Evolutionary conservation across 2,329 filamentous ascomycete genomes (phyloP).

Genomic region (Penicillium sp.): DNA sequence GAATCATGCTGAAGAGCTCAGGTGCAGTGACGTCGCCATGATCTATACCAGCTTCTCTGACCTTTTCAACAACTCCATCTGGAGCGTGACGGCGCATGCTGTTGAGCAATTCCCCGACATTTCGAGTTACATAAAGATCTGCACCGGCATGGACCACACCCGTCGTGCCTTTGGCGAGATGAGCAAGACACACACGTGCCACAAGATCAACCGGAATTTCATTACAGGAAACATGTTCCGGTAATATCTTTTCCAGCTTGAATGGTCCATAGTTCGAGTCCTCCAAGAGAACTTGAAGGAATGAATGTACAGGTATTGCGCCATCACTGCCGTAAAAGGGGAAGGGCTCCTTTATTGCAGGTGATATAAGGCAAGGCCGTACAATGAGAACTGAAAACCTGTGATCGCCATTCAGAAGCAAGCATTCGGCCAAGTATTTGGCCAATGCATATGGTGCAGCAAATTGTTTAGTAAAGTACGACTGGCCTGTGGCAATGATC

Average conservation of each 20-base stretch:
- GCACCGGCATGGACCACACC: slow-evolving; percentile 18
- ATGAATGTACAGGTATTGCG: slow-evolving; percentile 15
- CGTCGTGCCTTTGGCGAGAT: slow-evolving; percentile 9
- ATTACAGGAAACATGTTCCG: slow-evolving; percentile 9
- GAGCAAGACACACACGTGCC: slow-evolving; percentile 15
- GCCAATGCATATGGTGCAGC: slow-evolving; percentile 17
- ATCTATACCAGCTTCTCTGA: neutral
- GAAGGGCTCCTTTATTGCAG: slow-evolving; percentile 19
- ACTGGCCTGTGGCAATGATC: slow-evolving; percentile 11
- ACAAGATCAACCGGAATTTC: slow-evolving; percentile 23
- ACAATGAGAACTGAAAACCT: slow-evolving; percentile 14
- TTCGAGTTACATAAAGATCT: neutral
- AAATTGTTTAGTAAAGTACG: slow-evolving; percentile 8
- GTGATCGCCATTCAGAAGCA: slow-evolving; percentile 3
- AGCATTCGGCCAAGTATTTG: slow-evolving; percentile 19
- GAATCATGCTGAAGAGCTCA: slow-evolving; percentile 6
- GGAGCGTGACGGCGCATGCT: slow-evolving; percentile 4
- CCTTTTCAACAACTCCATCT: neutral
- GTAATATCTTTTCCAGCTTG: neutral
- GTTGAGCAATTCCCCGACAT: neutral
- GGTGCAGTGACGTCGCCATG: slow-evolving; percentile 2
- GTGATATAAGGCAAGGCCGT: slow-evolving; percentile 17
- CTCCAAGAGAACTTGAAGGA: slow-evolving; percentile 9
- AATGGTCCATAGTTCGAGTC: slow-evolving; percentile 2
- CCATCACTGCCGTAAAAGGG: slow-evolving; percentile 17